phyloP scores from a whole-genome alignment of 2,329 filamentous ascomycete species.

The Aspergillus proliferans region DNA sequence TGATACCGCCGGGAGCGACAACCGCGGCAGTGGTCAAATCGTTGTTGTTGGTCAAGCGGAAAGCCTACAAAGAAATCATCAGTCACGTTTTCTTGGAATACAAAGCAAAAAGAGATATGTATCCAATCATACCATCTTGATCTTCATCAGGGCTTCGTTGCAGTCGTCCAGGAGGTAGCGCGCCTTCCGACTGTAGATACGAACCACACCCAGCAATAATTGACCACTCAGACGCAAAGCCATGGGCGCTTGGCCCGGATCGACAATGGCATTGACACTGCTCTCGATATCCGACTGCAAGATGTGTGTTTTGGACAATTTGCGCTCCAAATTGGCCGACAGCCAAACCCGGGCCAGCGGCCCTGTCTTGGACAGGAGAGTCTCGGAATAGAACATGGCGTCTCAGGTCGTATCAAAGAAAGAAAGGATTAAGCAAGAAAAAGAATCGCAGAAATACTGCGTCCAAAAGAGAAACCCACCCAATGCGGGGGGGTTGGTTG shows the following conservation, averaged over 20 bases:
- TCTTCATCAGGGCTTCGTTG: constrained; percentile 94
- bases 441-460: constrained; percentile 22
- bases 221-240: constrained; percentile 90
- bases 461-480: constrained; percentile 23
- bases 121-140: constrained; percentile 73
- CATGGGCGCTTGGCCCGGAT: constrained; percentile 87
- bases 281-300: constrained; percentile 90
- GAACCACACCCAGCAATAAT: constrained; percentile 86
- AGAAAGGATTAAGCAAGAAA: constrained; percentile 14
- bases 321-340: constrained; percentile 95
- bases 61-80: constrained; percentile 56
- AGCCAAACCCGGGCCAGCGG: constrained; percentile 97
- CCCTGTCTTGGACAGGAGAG: constrained; percentile 91
- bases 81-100: neutral
- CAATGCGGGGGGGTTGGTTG: constrained; percentile 27
- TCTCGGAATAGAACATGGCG: constrained; percentile 95
- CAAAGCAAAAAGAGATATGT: neutral
- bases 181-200: constrained; percentile 96
- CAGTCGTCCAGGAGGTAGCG: constrained; percentile 95
- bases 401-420: constrained; percentile 2
- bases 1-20: constrained; percentile 74
- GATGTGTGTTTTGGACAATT: constrained; percentile 94
- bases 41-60: constrained; percentile 88
- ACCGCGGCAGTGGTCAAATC: constrained; percentile 75
- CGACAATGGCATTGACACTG: constrained; percentile 92